These are phyloP conservation scores for Schizochytrium sp. DNA, from an alignment of 108 stramenopile species.

Conservation along the genomic window DNA sequence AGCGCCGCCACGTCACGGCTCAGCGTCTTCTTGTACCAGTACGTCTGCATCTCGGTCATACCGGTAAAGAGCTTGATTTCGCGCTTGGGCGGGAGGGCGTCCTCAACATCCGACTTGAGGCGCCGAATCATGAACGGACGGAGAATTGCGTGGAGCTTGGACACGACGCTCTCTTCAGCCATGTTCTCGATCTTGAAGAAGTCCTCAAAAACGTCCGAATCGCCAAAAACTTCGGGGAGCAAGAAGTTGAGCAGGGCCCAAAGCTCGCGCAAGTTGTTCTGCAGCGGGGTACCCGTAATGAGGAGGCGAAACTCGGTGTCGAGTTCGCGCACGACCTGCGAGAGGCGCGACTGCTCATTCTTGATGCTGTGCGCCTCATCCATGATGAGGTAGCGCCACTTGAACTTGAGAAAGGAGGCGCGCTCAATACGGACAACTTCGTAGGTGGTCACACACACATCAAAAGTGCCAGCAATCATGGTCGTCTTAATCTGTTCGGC, in stretches of 20 bases:
- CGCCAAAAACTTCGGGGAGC: conserved; percentile 88
- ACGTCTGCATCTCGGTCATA: conserved; percentile 84
- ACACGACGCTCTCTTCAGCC: conserved; percentile 82
- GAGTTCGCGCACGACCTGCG: conserved; percentile 60
- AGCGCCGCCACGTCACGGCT: conserved; percentile 81
- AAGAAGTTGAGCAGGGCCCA: conserved; percentile 67
- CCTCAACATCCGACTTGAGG: conserved; percentile 93
- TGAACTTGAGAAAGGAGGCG: conserved; percentile 62
- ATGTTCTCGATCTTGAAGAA: conserved; percentile 70
- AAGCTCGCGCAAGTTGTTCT: conserved; percentile 44
- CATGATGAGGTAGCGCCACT: conserved; percentile 59
- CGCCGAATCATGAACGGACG: conserved; percentile 96
- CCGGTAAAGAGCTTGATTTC: conserved; percentile 85
- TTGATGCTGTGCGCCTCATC: conserved; percentile 99
- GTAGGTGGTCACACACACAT: conserved; percentile 90
- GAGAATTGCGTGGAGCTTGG: conserved; percentile 86
- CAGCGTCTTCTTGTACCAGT: conserved; percentile 84
- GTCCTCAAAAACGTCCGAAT: conserved; percentile 84
- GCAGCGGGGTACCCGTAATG: conserved; percentile 49
- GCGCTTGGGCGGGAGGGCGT: conserved; percentile 84
- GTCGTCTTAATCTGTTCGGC: conserved; percentile 47
- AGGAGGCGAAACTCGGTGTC: conserved; percentile 71
- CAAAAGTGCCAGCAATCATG: conserved; percentile 66
- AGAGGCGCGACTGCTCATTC: conserved; percentile 82
- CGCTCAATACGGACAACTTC: conserved; percentile 75